Percentiles rank a stretch among this genome's conserved stretches.
Evolutionary conservation across 495 filamentous ascomycete species (phyloP).

Genomic region (Hyaloscypha bicolor): DNA sequence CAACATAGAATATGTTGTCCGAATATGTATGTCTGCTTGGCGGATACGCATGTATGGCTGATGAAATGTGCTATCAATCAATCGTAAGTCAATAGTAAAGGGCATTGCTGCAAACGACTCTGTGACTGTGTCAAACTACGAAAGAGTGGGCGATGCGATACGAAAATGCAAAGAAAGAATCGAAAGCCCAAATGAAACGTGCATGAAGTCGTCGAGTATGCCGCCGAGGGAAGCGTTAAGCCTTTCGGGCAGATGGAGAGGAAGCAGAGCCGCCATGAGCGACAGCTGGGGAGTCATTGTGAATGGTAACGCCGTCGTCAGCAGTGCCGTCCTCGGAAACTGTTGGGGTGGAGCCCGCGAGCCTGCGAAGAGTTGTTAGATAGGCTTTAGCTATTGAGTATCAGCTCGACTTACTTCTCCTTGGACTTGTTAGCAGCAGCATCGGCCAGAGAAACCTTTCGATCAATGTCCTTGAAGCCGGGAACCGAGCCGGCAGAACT

Average conservation of each 20-base stretch:
- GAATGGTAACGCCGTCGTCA: constrained; percentile 51
- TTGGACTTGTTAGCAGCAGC: constrained; percentile 24
- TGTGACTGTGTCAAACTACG: constrained; percentile 7
- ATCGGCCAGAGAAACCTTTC: constrained; percentile 29
- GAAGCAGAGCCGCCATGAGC: constrained; percentile 51
- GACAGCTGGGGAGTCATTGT: constrained; percentile 48
- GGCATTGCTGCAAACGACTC: constrained; percentile 24
- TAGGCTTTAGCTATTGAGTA: neutral
- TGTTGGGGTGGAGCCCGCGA: constrained; percentile 32
- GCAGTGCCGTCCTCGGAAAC: constrained; percentile 46
- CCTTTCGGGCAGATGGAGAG: constrained; percentile 44
- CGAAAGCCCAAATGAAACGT: neutral
- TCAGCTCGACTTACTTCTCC: constrained; percentile 26
- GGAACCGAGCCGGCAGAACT: constrained; percentile 27
- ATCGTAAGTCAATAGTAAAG: constrained; percentile 23
- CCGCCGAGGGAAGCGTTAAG: constrained; percentile 7
- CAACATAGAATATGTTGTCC: constrained; percentile 26
- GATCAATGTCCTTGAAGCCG: constrained; percentile 33
- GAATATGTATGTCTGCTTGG: constrained; percentile 30
- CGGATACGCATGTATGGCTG: constrained; percentile 29
- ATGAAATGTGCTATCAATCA: neutral
- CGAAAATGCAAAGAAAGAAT: constrained; percentile 1
- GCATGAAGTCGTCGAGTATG: neutral
- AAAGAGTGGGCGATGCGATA: constrained; percentile 7
- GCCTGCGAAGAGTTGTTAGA: constrained; percentile 24